Evolutionary conservation across 306 rosid genomes (phyloP), one percentile per base, ranked within the genome.

Genomic region (Cyclanthera cordifolia): DNA sequence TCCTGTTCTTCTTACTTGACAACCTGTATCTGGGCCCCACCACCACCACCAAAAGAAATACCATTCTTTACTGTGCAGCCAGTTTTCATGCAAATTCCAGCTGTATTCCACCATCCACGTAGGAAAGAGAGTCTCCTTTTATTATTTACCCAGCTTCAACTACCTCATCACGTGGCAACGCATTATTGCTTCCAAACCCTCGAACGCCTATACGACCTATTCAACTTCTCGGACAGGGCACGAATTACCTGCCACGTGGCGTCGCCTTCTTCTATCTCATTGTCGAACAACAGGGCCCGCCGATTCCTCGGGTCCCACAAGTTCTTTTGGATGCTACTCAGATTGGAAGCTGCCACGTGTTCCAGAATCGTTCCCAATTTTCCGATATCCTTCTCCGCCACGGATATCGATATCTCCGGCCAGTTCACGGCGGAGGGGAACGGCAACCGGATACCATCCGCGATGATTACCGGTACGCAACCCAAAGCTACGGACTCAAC

Each of bases 161-260:
- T 19, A 23, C 0, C 0, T 2, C 54, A 8, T 41, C 16, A 58
- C 82, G 82, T 69, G 94, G 75, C 84, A 1, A 1, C 0, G 0
- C 4, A 45, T 53, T 60, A 85, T 74, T 83, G 80, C 85, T 72
- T 73, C 0, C 73, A 78, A 81, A 81, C 82, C 77, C 84, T 73
- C 1, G 79, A 70, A 1, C 79, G 45, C 59, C 83, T 73, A 37
- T 71, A 53, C 13, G 95, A 87, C 86, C 87, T 81, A 21, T 32
- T 85, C 23, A 85, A 65, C 80, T 74, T 88, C 72, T 67, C 73
- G 0, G 84, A 80, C 75, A 94, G 75, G 2, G 81, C 51, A 0
- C 51, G 67, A 0, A 94, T 4, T 0, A 88, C 84, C 55, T 86
- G 91, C 99, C 99, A 94, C 79, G 97, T 90, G 90, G 96, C 99